Percentiles rank a stretch among this genome's conserved stretches.
These are phyloP conservation scores for Adansonia grandidieri DNA, from an alignment of 441 rosid species.

Conservation along the genomic window DNA sequence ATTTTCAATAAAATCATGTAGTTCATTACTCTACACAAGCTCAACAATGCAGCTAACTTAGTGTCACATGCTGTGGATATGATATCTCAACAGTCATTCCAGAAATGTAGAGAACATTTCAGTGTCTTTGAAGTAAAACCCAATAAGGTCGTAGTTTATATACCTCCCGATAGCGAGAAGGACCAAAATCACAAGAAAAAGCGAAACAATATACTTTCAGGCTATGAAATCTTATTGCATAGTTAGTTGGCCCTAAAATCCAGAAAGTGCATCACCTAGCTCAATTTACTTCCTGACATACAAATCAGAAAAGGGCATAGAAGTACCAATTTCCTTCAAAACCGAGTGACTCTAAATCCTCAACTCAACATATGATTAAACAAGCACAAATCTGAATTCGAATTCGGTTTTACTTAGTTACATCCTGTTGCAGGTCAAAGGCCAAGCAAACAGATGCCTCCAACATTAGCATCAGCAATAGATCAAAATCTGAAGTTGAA, in stretches of 20 bases:
- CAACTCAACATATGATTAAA: slow-evolving; percentile 2
- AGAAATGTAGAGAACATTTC: neutral
- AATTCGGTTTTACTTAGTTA: neutral
- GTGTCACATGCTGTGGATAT: neutral
- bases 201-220: neutral
- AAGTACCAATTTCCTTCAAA: neutral
- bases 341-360: neutral
- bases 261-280: neutral
- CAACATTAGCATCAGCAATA: slow-evolving; percentile 27
- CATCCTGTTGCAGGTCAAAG: neutral
- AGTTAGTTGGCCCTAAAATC: neutral
- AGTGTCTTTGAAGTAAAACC: neutral
- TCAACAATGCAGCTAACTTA: neutral
- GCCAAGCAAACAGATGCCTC: slow-evolving; percentile 18
- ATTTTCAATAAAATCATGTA: neutral
- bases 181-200: neutral
- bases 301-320: neutral
- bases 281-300: neutral
- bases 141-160: neutral
- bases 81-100: slow-evolving; percentile 4
- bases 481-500: slow-evolving; percentile 31
- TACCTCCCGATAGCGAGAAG: neutral
- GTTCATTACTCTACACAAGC: neutral
- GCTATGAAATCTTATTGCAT: neutral
- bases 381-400: neutral